Percentiles rank a stretch among this genome's conserved stretches.
Evolutionary conservation across 176 grass and related monocot species (phyloP).

Genomic region (Ensete ventricosum): DNA sequence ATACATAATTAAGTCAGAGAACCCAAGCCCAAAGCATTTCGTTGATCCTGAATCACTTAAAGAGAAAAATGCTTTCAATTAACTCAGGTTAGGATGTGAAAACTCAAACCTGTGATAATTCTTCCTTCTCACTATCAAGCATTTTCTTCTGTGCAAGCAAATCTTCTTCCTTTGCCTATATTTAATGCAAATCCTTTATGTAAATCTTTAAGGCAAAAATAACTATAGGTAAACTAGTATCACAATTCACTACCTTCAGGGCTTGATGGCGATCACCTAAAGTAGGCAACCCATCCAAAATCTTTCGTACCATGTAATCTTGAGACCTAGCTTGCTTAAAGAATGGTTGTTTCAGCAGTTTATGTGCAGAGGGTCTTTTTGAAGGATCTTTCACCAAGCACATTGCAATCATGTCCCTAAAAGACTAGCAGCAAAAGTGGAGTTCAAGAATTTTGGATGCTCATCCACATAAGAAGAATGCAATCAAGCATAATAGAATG

Average conservation of each 20-base stretch:
- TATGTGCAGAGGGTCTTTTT: slow-evolving; percentile 93
- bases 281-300: slow-evolving; percentile 69
- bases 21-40: slow-evolving; percentile 13
- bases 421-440: slow-evolving; percentile 39
- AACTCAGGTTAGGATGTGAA: neutral
- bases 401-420: slow-evolving; percentile 99
- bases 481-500: neutral
- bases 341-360: slow-evolving; percentile 91
- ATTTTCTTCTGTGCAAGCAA: slow-evolving; percentile 95
- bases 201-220: no score
- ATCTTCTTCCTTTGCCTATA: slow-evolving; percentile 68
- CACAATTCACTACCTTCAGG: no score
- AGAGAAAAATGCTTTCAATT: neutral
- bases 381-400: slow-evolving; percentile 96
- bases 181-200: no score
- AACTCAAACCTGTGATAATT: slow-evolving; percentile 68
- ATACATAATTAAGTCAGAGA: no score
- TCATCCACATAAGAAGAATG: no score
- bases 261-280: slow-evolving; percentile 47
- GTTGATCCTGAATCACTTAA: no score
- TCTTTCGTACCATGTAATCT: slow-evolving; percentile 64
- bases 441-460: no score
- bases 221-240: no score
- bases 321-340: slow-evolving; percentile 84
- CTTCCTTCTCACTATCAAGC: slow-evolving; percentile 90